Evolutionary conservation across 257 asterid genomes (phyloP).

Genomic region (Solanum arcanum): DNA sequence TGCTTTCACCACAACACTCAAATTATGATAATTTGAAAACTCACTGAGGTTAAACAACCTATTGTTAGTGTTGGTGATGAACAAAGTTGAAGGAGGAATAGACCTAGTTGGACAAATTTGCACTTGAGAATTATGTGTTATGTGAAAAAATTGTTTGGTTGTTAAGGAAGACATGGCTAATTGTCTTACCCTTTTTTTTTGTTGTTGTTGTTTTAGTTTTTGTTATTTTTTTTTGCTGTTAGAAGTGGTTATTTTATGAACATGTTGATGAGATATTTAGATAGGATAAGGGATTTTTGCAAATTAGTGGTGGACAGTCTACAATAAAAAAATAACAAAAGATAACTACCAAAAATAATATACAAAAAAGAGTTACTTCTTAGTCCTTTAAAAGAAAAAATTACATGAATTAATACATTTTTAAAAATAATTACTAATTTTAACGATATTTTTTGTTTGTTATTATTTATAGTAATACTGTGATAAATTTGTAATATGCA

Average conservation of each 20-base stretch:
- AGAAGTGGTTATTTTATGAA: background rate
- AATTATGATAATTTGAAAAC: conserved; percentile 6
- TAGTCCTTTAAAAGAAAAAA: background rate
- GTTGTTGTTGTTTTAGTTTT: background rate
- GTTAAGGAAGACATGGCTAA: conserved; percentile 36
- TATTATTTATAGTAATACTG: too few relatives aligned
- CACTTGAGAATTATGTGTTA: conserved; percentile 5
- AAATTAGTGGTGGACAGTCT: background rate
- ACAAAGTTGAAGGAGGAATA: conserved; percentile 7
- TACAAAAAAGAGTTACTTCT: background rate
- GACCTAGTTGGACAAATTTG: conserved; percentile 6
- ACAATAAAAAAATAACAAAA: too few relatives aligned
- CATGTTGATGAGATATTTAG: background rate
- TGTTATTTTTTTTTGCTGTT: background rate
- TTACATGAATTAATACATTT: too few relatives aligned
- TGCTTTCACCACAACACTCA: conserved; percentile 23
- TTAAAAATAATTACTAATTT: too few relatives aligned
- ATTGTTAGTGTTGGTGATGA: conserved; percentile 1
- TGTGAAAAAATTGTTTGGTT: conserved; percentile 25
- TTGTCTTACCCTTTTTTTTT: background rate
- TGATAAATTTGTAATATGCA: too few relatives aligned
- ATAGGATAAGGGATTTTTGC: background rate
- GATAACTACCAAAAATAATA: background rate
- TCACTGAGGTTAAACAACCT: conserved; percentile 7
- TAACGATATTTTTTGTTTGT: too few relatives aligned